Conservation (phyloP, 106 monocot genomes). For the Dendrobium huoshanense region DNA sequence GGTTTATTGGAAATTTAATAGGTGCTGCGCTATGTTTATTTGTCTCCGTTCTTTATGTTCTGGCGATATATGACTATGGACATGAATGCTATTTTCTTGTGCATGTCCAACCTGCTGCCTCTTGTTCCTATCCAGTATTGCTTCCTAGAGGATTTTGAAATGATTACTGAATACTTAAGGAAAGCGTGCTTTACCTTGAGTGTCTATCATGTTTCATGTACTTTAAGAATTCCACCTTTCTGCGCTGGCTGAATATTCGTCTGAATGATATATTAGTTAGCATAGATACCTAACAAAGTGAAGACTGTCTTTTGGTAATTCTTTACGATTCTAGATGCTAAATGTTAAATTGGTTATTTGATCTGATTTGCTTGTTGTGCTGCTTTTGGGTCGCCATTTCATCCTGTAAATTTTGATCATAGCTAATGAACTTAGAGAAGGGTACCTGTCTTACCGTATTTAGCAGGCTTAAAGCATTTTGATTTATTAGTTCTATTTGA, state of each 20-base stretch:
- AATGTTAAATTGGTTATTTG: too few relatives aligned
- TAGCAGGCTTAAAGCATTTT: too few relatives aligned
- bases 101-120: background rate
- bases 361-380: too few relatives aligned
- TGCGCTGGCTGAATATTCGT: background rate
- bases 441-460: too few relatives aligned
- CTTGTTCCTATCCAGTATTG: background rate
- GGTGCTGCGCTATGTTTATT: background rate
- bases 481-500: too few relatives aligned
- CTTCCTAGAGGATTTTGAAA: background rate
- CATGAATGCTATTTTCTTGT: background rate
- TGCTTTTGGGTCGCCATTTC: too few relatives aligned
- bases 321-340: too few relatives aligned
- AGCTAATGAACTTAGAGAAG: too few relatives aligned
- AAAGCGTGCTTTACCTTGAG: background rate
- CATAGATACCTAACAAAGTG: too few relatives aligned
- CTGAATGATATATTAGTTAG: too few relatives aligned
- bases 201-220: background rate
- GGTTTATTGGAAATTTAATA: background rate
- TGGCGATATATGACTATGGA: background rate
- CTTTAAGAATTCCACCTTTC: background rate
- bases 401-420: too few relatives aligned
- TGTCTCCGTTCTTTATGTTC: background rate
- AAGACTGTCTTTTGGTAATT: too few relatives aligned
- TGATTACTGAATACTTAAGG: background rate